Evolutionary conservation across 441 rosid species (phyloP).

Genomic region (Syzygium malaccense): DNA sequence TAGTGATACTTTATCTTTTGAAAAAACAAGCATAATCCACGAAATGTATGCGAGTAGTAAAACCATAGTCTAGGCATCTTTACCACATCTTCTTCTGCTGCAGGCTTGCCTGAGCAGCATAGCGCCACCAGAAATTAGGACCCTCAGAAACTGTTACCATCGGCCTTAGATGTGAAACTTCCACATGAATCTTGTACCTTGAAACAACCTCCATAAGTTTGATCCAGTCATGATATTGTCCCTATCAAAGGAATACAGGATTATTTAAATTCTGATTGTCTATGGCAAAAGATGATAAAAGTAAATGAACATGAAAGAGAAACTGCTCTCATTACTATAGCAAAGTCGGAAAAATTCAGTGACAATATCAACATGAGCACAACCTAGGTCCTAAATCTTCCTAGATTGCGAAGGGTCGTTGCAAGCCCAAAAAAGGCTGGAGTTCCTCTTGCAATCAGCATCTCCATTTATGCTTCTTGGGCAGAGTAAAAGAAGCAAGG

Average conservation of each 20-base stretch:
- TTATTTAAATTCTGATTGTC: background rate
- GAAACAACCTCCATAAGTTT: conserved; percentile 89
- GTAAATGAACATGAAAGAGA: background rate
- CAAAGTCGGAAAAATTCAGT: background rate
- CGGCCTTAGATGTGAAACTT: conserved; percentile 91
- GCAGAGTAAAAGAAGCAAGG: background rate
- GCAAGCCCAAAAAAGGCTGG: background rate
- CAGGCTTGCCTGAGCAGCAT: conserved; percentile 82
- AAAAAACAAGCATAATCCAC: background rate
- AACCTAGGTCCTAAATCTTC: background rate
- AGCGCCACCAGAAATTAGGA: conserved; percentile 85
- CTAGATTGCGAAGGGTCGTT: background rate
- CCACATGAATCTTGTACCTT: conserved; percentile 72
- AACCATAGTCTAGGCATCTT: background rate
- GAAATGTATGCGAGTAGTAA: background rate
- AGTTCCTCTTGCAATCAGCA: background rate
- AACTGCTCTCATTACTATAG: background rate
- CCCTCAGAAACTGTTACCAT: conserved; percentile 58
- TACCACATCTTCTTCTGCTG: conserved; percentile 90
- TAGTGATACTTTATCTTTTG: background rate
- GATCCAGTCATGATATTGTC: conserved; percentile 96
- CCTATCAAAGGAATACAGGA: conserved; percentile 37
- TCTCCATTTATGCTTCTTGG: background rate
- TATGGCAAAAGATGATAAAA: background rate
- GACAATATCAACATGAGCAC: background rate